Conservation (phyloP, 306 rosid genomes). For the Rubus idaeus region DNA sequence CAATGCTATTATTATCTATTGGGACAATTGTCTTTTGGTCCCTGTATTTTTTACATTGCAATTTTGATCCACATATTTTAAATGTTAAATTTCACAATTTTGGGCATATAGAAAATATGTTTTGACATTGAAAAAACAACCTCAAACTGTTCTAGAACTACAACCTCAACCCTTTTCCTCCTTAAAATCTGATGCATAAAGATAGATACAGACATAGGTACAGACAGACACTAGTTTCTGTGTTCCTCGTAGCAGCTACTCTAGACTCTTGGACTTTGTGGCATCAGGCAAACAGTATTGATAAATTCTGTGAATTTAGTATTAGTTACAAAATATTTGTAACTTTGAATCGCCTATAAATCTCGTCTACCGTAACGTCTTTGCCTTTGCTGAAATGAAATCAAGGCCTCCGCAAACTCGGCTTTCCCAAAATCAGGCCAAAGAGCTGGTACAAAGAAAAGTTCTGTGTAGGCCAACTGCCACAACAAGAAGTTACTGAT, state of each 20-base stretch:
- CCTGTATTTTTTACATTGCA: too few species aligned
- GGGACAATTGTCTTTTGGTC: too few species aligned
- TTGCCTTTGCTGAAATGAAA: slow-evolving; percentile 64
- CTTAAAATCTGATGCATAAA: too few species aligned
- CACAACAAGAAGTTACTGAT: slow-evolving; percentile 81
- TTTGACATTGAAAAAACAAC: too few species aligned
- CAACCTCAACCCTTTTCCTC: too few species aligned
- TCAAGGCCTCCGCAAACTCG: slow-evolving; percentile 60
- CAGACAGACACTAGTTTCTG: neutral
- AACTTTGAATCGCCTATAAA: neutral
- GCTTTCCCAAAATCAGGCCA: slow-evolving; percentile 82
- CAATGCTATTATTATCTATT: too few species aligned
- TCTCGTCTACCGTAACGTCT: slow-evolving; percentile 66
- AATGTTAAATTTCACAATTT: too few species aligned
- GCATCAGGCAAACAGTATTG: neutral
- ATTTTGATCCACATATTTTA: too few species aligned
- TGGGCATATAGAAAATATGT: too few species aligned
- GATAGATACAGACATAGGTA: too few species aligned
- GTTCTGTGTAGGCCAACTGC: slow-evolving; percentile 82
- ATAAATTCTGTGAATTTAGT: neutral
- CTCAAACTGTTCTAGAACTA: too few species aligned
- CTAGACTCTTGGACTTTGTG: neutral
- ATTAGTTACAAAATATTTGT: neutral
- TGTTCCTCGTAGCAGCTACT: neutral
- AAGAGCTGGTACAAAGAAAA: slow-evolving; percentile 43